Base-by-base conservation (phyloP, 2,329 filamentous ascomycete species). In the Hymenoscyphus scutula region DNA sequence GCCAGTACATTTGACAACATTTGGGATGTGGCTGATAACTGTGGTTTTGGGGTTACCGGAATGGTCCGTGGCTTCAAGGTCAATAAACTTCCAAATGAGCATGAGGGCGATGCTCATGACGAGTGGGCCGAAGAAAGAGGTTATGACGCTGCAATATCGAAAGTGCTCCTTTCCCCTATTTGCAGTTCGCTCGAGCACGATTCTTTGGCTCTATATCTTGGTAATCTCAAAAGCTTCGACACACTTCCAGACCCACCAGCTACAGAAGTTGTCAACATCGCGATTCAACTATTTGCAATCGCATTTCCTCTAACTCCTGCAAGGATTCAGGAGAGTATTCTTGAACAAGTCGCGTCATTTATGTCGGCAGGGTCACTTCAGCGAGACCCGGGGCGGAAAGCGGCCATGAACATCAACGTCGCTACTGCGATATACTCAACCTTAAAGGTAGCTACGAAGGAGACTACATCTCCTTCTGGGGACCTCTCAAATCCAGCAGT, bases 11-110 rank as follows among this genome's bases (percentile, higher is more conserved):
- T 98, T 71, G 95, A 99, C 71, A 93, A 88, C 0, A 86, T 99
- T 45, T 99, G 95, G 95, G 94, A 98, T 66, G 85, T 97, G 6
- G 90, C 88, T 8, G 95, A 99, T 74, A 98, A 98, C 72, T 93
- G 89, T 70, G 94, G 93, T 0, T 98, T 97, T 75, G 95, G 96
- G 2, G 89, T 99, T 17, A 96, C 91, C 10, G 91, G 93, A 1
- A 79, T 98, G 25, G 87, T 96, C 1, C 83, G 85, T 25, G 91
- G 92, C 0, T 92, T 95, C 73, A 84, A 89, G 59, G 81, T 92
- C 19, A 86, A 83, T 69, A 84, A 82, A 29, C 81, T 93, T 62
- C 87, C 87, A 15, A 90, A 91, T 30, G 88, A 90, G 71, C 85
- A 89, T 62, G 83, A 86, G 41, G 81, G 76, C 13, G 79, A 82